Percentiles rank a stretch among this genome's conserved stretches.
These are phyloP conservation scores for Phytophthora cactorum DNA, from an alignment of 352 stramenopile genomes.

Conservation along the genomic window DNA sequence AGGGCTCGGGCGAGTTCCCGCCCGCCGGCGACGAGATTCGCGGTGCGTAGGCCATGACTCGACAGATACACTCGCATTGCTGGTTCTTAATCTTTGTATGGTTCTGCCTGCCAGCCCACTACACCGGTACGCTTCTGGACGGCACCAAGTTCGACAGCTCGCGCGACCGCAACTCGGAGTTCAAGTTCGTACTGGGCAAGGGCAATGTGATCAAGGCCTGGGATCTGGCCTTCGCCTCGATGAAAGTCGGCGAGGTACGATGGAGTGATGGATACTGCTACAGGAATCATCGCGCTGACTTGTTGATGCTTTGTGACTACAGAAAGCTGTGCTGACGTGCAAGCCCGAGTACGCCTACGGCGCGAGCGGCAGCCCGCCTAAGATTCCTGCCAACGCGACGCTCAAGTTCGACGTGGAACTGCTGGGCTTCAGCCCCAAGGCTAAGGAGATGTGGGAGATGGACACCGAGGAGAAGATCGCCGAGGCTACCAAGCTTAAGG, in stretches of 20 bases:
- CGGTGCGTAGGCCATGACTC: constrained; percentile 39
- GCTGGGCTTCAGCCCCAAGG: constrained; percentile 94
- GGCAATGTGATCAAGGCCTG: constrained; percentile 92
- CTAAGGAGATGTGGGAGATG: constrained; percentile 96
- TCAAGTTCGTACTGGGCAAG: constrained; percentile 90
- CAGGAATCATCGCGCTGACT: constrained; percentile 5
- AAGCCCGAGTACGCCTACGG: constrained; percentile 95
- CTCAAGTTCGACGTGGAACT: constrained; percentile 98
- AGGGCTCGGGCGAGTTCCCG: constrained; percentile 86
- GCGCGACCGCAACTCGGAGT: constrained; percentile 86
- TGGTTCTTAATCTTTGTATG: neutral
- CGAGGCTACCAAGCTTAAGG: constrained; percentile 89
- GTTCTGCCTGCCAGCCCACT: constrained; percentile 80
- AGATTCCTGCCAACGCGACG: constrained; percentile 94
- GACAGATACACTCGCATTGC: neutral
- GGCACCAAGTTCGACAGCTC: constrained; percentile 96
- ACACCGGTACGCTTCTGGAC: constrained; percentile 95
- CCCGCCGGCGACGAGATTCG: constrained; percentile 84
- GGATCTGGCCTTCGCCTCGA: constrained; percentile 91
- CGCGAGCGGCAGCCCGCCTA: constrained; percentile 87
- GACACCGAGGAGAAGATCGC: constrained; percentile 82
- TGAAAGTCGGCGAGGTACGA: constrained; percentile 94
- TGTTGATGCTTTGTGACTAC: constrained; percentile 15
- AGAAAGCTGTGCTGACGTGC: constrained; percentile 93
- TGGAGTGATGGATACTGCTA: neutral